Evolutionary conservation across 2,329 filamentous ascomycete species (phyloP).

Genomic region (Fusarium pseudocircinatum): DNA sequence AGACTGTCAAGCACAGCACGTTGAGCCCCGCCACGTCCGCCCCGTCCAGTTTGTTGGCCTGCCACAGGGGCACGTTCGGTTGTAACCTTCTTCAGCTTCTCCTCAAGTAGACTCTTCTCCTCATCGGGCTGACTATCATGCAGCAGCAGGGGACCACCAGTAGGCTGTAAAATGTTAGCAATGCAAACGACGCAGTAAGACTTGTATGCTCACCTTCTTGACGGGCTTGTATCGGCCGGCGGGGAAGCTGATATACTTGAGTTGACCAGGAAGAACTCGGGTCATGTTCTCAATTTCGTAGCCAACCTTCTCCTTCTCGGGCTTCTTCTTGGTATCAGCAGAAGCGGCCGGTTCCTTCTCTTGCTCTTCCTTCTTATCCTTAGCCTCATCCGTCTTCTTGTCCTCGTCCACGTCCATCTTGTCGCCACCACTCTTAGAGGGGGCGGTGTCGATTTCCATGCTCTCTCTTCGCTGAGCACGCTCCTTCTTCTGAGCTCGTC

Average conservation of each 20-base stretch:
- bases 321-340: constrained; percentile 82
- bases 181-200: background rate
- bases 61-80: constrained; percentile 70
- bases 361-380: constrained; percentile 71
- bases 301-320: constrained; percentile 94
- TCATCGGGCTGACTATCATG: constrained; percentile 84
- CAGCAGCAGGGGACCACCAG: constrained; percentile 92
- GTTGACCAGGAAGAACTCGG: constrained; percentile 87
- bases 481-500: constrained; percentile 93
- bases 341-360: constrained; percentile 65
- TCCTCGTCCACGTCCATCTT: constrained; percentile 90
- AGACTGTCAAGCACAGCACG: constrained; percentile 51
- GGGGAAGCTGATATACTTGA: constrained; percentile 95
- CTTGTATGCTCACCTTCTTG: constrained; percentile 70
- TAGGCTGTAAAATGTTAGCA: constrained; percentile 69
- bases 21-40: constrained; percentile 47
- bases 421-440: constrained; percentile 68
- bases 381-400: constrained; percentile 60
- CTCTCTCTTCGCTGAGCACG: constrained; percentile 88
- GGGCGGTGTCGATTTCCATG: constrained; percentile 91
- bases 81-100: constrained; percentile 87
- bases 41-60: constrained; percentile 47
- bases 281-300: constrained; percentile 98
- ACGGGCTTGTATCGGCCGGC: constrained; percentile 92
- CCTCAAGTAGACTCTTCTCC: constrained; percentile 82